Evolutionary conservation across 1,284 basidiomycete genomes (phyloP).

Genomic region (Agaricales sp.): DNA sequence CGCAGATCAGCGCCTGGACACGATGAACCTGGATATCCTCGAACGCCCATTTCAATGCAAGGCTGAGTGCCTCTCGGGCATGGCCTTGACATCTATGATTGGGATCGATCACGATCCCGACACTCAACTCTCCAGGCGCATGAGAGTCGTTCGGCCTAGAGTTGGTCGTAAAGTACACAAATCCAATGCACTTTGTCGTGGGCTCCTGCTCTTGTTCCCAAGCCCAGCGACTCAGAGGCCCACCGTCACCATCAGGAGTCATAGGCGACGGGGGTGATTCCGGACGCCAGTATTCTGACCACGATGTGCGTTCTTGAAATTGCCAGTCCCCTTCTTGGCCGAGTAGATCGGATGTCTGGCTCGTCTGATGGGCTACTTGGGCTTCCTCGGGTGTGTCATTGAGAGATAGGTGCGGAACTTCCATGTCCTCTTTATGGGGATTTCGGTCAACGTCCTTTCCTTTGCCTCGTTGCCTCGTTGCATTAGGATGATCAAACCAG

Average conservation of each 20-base stretch:
- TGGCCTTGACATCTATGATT: constrained; percentile 28
- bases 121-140: constrained; percentile 33
- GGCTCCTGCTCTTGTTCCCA: not conserved
- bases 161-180: constrained; percentile 32
- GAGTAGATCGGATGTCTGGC: too few species aligned
- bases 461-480: too few species aligned
- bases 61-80: constrained; percentile 32
- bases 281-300: too few species aligned
- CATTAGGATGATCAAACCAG: too few species aligned
- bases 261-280: not conserved
- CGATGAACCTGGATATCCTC: constrained; percentile 39
- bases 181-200: constrained; percentile 22
- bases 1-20: constrained; percentile 39
- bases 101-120: constrained; percentile 37
- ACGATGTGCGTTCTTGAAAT: too few species aligned
- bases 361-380: too few species aligned
- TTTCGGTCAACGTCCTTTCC: too few species aligned
- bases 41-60: constrained; percentile 37
- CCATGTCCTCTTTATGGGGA: too few species aligned
- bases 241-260: not conserved
- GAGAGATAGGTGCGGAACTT: too few species aligned
- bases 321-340: too few species aligned
- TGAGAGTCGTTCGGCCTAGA: constrained; percentile 13
- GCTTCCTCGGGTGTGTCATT: too few species aligned
- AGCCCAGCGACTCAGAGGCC: too few species aligned